These are phyloP conservation scores for Cutaneotrichosporon sp. DNA, from an alignment of 1,284 basidiomycete genomes.

Conservation along the genomic window DNA sequence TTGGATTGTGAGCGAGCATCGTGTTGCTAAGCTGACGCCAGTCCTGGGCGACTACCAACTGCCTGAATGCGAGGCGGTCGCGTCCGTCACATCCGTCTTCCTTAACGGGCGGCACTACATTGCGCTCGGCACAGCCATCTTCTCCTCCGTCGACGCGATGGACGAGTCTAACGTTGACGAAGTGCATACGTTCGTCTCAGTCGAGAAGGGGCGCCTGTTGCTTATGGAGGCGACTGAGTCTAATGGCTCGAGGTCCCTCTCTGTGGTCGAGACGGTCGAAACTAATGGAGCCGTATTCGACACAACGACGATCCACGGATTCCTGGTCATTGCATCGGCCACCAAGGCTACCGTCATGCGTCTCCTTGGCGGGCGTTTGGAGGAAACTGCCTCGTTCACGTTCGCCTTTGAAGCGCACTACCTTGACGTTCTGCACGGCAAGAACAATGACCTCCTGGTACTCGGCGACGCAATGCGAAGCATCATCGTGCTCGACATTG, in stretches of 20 bases:
- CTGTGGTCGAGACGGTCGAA: slow-evolving; percentile 18
- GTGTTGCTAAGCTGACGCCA: slow-evolving; percentile 11
- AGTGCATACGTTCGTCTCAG: slow-evolving; percentile 17
- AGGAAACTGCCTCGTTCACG: slow-evolving; percentile 60
- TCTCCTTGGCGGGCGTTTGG: slow-evolving; percentile 36
- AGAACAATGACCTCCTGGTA: slow-evolving; percentile 51
- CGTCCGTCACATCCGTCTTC: slow-evolving; percentile 24
- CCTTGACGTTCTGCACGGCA: slow-evolving; percentile 51
- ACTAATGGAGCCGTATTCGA: slow-evolving; percentile 19
- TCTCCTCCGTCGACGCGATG: slow-evolving; percentile 27
- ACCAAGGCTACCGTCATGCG: slow-evolving; percentile 53
- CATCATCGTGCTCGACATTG: slow-evolving; percentile 61
- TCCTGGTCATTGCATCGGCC: slow-evolving; percentile 61
- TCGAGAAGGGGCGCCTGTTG: slow-evolving; percentile 38
- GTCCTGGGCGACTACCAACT: slow-evolving; percentile 28
- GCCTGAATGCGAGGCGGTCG: slow-evolving; percentile 30
- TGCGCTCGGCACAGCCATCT: slow-evolving; percentile 41
- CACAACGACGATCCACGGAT: slow-evolving; percentile 33
- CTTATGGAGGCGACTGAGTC: slow-evolving; percentile 23
- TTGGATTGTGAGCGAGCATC: slow-evolving; percentile 58
- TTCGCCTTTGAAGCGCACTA: slow-evolving; percentile 68
- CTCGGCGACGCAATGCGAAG: slow-evolving; percentile 80
- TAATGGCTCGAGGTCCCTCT: slow-evolving; percentile 20
- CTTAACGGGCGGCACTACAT: slow-evolving; percentile 35
- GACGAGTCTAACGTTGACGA: slow-evolving; percentile 27